Percentiles rank a stretch among this genome's conserved stretches.
Evolutionary conservation across 192 early-diverging fungal genomes (phyloP).

Genomic region (Allomyces arbusculus): DNA sequence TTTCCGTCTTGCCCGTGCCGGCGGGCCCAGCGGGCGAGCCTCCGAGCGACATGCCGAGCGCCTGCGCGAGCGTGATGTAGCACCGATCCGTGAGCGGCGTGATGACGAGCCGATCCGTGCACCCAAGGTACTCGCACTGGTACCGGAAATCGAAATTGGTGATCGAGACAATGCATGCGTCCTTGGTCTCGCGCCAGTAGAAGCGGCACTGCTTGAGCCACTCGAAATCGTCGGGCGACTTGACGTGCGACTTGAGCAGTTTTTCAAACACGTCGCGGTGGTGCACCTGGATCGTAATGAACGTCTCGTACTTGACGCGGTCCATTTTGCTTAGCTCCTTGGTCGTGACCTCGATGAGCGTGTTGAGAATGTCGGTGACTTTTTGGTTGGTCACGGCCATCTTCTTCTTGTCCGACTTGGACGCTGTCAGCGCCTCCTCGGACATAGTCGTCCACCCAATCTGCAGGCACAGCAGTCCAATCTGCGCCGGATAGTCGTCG

Average conservation of each 20-base stretch:
- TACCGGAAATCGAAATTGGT: constrained; percentile 85
- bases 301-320: constrained; percentile 88
- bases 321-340: constrained; percentile 57
- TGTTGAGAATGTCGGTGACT: constrained; percentile 52
- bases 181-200: constrained; percentile 59
- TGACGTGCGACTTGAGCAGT: constrained; percentile 25
- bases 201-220: constrained; percentile 97
- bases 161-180: constrained; percentile 61
- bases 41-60: constrained; percentile 77
- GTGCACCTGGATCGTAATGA: constrained; percentile 97
- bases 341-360: constrained; percentile 82
- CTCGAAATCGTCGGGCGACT: constrained; percentile 57
- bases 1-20: constrained; percentile 98
- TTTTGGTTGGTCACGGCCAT: constrained; percentile 31
- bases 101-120: constrained; percentile 90
- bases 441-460: constrained; percentile 55
- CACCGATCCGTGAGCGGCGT: constrained; percentile 98
- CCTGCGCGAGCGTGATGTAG: constrained; percentile 95
- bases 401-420: constrained; percentile 13
- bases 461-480: constrained; percentile 79
- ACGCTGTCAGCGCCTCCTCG: constrained; percentile 45
- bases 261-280: constrained; percentile 86
- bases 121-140: constrained; percentile 94
- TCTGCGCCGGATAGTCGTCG: constrained; percentile 72
- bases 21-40: constrained; percentile 97